A percentile compares a stretch with the other conserved stretches of the same genome.
phyloP scores from a whole-genome alignment of 2,329 filamentous ascomycete species.

The Pseudodiploospora longispora region DNA sequence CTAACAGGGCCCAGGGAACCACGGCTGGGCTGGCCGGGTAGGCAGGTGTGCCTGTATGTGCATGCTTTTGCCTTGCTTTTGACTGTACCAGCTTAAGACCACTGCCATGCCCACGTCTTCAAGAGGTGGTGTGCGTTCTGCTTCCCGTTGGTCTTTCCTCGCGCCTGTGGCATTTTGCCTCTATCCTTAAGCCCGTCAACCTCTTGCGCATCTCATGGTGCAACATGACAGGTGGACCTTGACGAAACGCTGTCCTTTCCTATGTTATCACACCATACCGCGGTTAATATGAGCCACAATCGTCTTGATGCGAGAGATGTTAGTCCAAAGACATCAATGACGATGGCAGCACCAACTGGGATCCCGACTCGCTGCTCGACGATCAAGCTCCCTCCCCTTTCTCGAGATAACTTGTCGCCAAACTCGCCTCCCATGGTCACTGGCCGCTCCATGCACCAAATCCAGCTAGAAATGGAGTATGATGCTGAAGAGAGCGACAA shows the following conservation, averaged over 20 bases:
- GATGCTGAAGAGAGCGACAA: slow-evolving; percentile 14
- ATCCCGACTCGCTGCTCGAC: slow-evolving; percentile 2
- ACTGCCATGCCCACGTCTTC: slow-evolving; percentile 7
- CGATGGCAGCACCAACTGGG: slow-evolving; percentile 2
- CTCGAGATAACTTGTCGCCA: slow-evolving; percentile 9
- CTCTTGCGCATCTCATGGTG: slow-evolving; percentile 8
- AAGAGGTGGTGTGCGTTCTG: not conserved
- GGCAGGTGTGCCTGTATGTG: too few species aligned
- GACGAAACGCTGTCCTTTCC: slow-evolving; percentile 6
- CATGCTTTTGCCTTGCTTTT: slow-evolving; percentile 2
- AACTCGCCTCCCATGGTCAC: slow-evolving; percentile 5
- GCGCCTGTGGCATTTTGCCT: slow-evolving; percentile 4
- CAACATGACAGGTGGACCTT: slow-evolving; percentile 8
- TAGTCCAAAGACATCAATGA: slow-evolving; percentile 2
- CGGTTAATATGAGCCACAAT: slow-evolving; percentile 7
- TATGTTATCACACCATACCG: slow-evolving; percentile 3
- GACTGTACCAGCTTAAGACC: slow-evolving; percentile 8
- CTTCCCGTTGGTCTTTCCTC: slow-evolving; percentile 1
- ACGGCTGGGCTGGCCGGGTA: not conserved
- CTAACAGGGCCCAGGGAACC: slow-evolving; percentile 7
- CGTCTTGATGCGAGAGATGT: slow-evolving; percentile 3
- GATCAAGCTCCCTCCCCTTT: slow-evolving; percentile 11
- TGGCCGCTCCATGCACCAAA: slow-evolving; percentile 14
- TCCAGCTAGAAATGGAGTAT: slow-evolving; percentile 16
- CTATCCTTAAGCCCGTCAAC: slow-evolving; percentile 4